These are phyloP conservation scores for Penicillium angulare DNA, from an alignment of 495 filamentous ascomycete genomes.

Conservation along the genomic window DNA sequence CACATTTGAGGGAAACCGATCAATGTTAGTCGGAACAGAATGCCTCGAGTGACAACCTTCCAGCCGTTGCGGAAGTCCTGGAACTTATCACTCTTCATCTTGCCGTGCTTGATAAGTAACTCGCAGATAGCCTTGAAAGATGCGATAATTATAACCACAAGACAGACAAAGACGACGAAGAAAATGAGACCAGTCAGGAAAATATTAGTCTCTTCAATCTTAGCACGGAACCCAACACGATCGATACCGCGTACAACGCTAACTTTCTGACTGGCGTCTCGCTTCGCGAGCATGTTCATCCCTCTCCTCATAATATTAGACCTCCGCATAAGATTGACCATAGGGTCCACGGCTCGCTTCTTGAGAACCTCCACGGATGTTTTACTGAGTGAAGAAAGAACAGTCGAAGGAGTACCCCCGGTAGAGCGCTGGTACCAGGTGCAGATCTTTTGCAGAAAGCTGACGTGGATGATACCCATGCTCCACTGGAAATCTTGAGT, in stretches of 20 bases:
- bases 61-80: conserved; percentile 91
- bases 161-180: conserved; percentile 78
- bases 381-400: conserved; percentile 69
- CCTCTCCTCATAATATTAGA: conserved; percentile 39
- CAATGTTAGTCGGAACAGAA: conserved; percentile 84
- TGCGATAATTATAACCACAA: conserved; percentile 69
- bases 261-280: conserved; percentile 45
- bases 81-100: conserved; percentile 86
- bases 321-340: conserved; percentile 32
- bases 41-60: conserved; percentile 84
- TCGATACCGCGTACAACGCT: conserved; percentile 82
- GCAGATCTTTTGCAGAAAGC: conserved; percentile 82
- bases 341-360: conserved; percentile 41
- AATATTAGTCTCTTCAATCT: conserved; percentile 88
- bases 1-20: conserved; percentile 94
- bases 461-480: conserved; percentile 91
- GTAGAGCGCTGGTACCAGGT: conserved; percentile 97
- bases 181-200: conserved; percentile 91
- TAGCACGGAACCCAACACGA: conserved; percentile 81
- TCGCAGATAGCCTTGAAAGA: conserved; percentile 81
- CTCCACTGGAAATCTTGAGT: conserved; percentile 99
- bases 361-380: conserved; percentile 79
- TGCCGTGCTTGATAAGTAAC: conserved; percentile 64
- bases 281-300: conserved; percentile 32
- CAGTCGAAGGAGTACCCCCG: conserved; percentile 79